Percentiles rank a stretch among this genome's conserved stretches.
Conservation (phyloP, 257 asterid genomes). For the Solanum chmielewskii region DNA sequence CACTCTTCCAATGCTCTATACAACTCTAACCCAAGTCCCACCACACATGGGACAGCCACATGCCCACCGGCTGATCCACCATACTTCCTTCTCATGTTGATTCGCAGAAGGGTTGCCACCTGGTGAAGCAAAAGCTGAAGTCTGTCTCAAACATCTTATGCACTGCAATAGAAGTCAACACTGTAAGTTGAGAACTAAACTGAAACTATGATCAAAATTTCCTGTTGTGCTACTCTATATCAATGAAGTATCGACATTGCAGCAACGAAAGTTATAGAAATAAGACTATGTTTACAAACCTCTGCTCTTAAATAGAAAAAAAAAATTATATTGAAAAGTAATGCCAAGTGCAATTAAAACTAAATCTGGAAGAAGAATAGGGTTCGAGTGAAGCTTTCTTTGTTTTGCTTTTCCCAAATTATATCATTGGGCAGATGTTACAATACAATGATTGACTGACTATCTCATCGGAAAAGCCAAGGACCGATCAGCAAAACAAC, state of each 20-base stretch:
- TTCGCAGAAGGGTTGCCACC: conserved; percentile 25
- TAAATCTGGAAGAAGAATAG: background rate
- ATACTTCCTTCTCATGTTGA: conserved; percentile 67
- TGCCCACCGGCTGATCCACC: conserved; percentile 99
- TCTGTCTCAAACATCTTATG: conserved; percentile 95
- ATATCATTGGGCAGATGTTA: background rate
- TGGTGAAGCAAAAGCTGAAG: conserved; percentile 76
- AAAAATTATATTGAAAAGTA: background rate
- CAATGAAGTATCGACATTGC: background rate
- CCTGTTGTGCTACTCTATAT: background rate
- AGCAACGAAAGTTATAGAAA: background rate
- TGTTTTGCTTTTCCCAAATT: background rate
- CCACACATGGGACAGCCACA: conserved; percentile 98
- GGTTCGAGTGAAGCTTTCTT: background rate
- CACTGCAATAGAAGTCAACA: conserved; percentile 41
- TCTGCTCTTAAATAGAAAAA: background rate
- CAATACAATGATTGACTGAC: background rate
- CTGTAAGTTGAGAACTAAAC: background rate
- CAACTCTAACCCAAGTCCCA: conserved; percentile 95
- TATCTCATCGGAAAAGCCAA: background rate
- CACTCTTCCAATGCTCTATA: conserved; percentile 30
- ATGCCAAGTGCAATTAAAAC: background rate
- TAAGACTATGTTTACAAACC: background rate
- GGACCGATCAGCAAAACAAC: background rate
- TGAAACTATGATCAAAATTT: background rate